These are phyloP conservation scores for Oryza meyeriana DNA, from an alignment of 176 grass and related monocot genomes.

Conservation along the genomic window DNA sequence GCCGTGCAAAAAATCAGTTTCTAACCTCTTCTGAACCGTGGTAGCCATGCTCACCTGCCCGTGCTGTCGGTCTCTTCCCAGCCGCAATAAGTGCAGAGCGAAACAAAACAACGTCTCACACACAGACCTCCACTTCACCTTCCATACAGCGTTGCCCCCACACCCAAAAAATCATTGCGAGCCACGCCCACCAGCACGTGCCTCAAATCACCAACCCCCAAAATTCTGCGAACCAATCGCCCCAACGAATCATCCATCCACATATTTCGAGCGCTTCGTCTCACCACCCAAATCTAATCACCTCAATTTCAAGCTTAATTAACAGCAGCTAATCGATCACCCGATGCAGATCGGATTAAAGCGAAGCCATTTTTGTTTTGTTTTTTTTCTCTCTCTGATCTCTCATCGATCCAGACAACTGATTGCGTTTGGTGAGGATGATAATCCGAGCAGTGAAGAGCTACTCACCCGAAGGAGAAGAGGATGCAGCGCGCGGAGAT, in stretches of 20 bases:
- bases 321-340: neutral
- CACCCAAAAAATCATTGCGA: slow-evolving; percentile 12
- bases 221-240: slow-evolving; percentile 26
- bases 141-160: slow-evolving; percentile 6
- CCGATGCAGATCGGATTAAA: slow-evolving; percentile 18
- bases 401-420: neutral
- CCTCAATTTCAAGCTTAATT: neutral
- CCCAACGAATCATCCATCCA: neutral
- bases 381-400: neutral
- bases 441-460: neutral
- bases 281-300: slow-evolving; percentile 27
- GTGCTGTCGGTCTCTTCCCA: neutral
- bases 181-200: slow-evolving; percentile 26
- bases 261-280: neutral
- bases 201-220: neutral
- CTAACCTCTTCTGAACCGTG: neutral
- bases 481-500: slow-evolving; percentile 89
- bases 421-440: neutral
- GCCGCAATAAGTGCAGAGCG: neutral
- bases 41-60: neutral
- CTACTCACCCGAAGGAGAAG: slow-evolving; percentile 88
- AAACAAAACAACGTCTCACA: slow-evolving; percentile 4
- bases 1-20: neutral
- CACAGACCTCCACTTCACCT: slow-evolving; percentile 8
- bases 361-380: no score